A percentile compares a stretch with the other conserved stretches of the same genome.
These are phyloP conservation scores for Coprinopsis sp. DNA, from an alignment of 768 basidiomycete species.

Conservation along the genomic window DNA sequence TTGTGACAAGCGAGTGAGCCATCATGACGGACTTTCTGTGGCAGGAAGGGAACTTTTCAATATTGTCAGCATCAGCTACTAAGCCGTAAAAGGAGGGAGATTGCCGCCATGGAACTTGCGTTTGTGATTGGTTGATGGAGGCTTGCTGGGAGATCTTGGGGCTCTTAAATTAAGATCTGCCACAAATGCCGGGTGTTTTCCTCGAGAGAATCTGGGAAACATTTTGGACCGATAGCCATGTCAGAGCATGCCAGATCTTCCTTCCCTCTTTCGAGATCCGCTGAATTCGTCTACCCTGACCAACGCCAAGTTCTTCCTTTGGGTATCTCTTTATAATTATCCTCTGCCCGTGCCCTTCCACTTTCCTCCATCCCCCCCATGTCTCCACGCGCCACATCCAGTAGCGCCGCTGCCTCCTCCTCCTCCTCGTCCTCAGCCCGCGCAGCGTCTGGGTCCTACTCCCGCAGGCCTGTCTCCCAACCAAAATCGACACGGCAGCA, in stretches of 20 bases:
- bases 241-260: no score
- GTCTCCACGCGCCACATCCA: conserved; percentile 49
- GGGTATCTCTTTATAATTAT: conserved; percentile 17
- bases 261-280: conserved; percentile 34
- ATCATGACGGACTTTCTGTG: conserved; percentile 3
- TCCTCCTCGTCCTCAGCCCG: conserved; percentile 32
- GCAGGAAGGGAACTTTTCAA: conserved; percentile 4
- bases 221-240: conserved; percentile 22
- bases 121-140: background rate
- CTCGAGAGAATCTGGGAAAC: conserved; percentile 6
- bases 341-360: conserved; percentile 19
- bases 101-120: conserved; percentile 2
- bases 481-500: conserved; percentile 79
- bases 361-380: conserved; percentile 32
- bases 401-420: conserved; percentile 27
- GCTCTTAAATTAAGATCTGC: conserved; percentile 10
- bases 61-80: conserved; percentile 15
- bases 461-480: conserved; percentile 51
- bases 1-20: conserved; percentile 1
- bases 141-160: background rate
- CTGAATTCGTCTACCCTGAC: conserved; percentile 35
- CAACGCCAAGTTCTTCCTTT: conserved; percentile 33
- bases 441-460: conserved; percentile 34
- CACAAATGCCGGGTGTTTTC: conserved; percentile 7
- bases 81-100: conserved; percentile 8